Conservation (phyloP, 306 rosid species). For the Pyrus pyrifolia region DNA sequence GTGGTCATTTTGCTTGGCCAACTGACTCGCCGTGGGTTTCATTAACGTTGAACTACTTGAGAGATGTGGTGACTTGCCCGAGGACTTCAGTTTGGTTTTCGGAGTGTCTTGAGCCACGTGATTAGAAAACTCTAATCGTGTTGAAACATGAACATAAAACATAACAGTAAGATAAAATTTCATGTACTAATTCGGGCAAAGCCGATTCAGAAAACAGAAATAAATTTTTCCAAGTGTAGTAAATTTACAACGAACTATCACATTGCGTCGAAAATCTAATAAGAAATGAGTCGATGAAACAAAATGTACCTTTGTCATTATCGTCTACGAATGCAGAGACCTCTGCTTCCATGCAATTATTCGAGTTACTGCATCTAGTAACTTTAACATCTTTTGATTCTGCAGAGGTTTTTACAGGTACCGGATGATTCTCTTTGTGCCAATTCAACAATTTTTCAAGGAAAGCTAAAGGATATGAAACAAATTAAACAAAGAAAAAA, state of each 20-base stretch:
- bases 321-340: conserved; percentile 16
- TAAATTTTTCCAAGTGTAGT: no score
- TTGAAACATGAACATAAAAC: not conserved
- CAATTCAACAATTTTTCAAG: conserved; percentile 37
- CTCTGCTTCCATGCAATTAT: conserved; percentile 11
- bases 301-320: conserved; percentile 29
- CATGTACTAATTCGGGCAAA: not conserved
- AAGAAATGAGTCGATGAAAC: not conserved
- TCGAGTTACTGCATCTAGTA: not conserved
- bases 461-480: conserved; percentile 37
- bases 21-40: conserved; percentile 86
- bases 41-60: conserved; percentile 48
- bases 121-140: conserved; percentile 5
- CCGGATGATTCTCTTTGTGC: conserved; percentile 12
- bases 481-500: not conserved
- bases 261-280: not conserved
- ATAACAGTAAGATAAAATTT: not conserved
- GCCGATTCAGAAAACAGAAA: no score
- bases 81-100: conserved; percentile 19
- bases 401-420: not conserved
- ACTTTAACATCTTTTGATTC: conserved; percentile 5
- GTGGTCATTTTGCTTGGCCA: conserved; percentile 60
- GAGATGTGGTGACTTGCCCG: conserved; percentile 18
- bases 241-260: no score
- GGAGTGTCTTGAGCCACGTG: conserved; percentile 16